Conservation (phyloP, 495 filamentous ascomycete species). For the Neurospora sublineolata region DNA sequence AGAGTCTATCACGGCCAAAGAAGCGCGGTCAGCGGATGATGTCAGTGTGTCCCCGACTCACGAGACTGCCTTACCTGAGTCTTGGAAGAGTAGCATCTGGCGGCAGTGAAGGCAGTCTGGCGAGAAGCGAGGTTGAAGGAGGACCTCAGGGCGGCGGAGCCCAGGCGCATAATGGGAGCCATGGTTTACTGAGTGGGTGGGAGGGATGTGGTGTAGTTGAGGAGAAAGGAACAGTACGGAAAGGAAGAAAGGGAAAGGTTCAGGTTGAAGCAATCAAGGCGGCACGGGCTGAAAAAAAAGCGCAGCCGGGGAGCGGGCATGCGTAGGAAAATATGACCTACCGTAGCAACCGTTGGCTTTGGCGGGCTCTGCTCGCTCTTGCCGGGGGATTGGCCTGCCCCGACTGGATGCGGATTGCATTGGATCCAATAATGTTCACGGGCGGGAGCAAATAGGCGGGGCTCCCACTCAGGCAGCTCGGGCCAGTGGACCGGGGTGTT, state of each 20-base stretch:
- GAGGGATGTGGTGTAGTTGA: conserved; percentile 7
- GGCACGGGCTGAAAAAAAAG: conserved; percentile 18
- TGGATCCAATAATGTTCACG: neutral
- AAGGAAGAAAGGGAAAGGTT: conserved; percentile 14
- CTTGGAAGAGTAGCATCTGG: conserved; percentile 85
- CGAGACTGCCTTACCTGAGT: conserved; percentile 50
- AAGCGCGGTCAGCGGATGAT: conserved; percentile 21
- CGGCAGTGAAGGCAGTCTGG: conserved; percentile 65
- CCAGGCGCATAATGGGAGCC: conserved; percentile 68
- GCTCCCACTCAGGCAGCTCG: neutral
- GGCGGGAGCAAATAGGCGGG: neutral
- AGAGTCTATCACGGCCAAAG: conserved; percentile 51
- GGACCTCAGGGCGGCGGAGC: conserved; percentile 63
- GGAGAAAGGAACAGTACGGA: conserved; percentile 18
- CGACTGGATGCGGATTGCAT: neutral
- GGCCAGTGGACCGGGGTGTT: neutral
- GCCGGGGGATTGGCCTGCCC: neutral
- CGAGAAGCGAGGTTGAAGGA: conserved; percentile 49
- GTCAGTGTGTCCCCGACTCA: conserved; percentile 11
- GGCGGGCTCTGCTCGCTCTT: neutral
- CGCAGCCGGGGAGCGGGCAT: conserved; percentile 5
- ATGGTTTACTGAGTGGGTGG: conserved; percentile 39
- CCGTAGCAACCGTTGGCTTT: neutral
- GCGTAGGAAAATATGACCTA: neutral
- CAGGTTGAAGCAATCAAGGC: conserved; percentile 11